These are phyloP conservation scores for Paracamarosporium sp. DNA, from an alignment of 2,329 filamentous ascomycete species.

Conservation along the genomic window DNA sequence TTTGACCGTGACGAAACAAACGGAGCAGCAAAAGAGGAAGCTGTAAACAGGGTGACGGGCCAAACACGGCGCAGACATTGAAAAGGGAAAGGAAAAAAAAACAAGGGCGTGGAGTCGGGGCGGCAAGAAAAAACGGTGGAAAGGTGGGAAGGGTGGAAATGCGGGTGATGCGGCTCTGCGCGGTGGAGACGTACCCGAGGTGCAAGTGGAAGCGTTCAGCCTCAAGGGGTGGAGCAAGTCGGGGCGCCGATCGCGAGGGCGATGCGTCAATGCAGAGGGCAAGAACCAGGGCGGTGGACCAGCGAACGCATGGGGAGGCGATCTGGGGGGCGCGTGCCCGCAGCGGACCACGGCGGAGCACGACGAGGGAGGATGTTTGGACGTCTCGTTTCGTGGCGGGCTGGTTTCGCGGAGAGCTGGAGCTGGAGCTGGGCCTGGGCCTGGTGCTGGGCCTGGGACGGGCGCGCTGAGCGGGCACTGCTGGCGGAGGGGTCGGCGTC, in stretches of 20 bases:
- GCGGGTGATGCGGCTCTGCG: slow-evolving; percentile 39
- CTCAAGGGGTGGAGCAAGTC: slow-evolving; percentile 43
- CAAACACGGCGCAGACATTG: not conserved
- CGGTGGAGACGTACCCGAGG: slow-evolving; percentile 45
- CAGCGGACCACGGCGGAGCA: slow-evolving; percentile 1
- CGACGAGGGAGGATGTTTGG: not conserved
- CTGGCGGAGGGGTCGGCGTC: slow-evolving; percentile 1
- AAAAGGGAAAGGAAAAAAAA: slow-evolving; percentile 10
- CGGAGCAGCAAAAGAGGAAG: slow-evolving; percentile 21
- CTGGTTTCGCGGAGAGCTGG: not conserved
- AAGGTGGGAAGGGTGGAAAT: not conserved
- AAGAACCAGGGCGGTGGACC: slow-evolving; percentile 27
- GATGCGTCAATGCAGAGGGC: slow-evolving; percentile 16
- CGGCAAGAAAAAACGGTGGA: slow-evolving; percentile 16
- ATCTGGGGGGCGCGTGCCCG: slow-evolving; percentile 16
- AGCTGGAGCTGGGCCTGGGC: not conserved
- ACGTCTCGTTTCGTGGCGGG: not conserved
- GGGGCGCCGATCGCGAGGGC: slow-evolving; percentile 41
- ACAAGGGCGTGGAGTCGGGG: slow-evolving; percentile 14
- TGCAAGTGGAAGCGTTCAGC: slow-evolving; percentile 45
- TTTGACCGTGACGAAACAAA: slow-evolving; percentile 10
- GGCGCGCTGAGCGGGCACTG: not conserved
- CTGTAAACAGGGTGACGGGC: slow-evolving; percentile 10
- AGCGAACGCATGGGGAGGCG: slow-evolving; percentile 28
- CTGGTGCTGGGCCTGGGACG: not conserved